These are phyloP conservation scores for Fraxinus pennsylvanica DNA, from an alignment of 257 asterid species.

Conservation along the genomic window DNA sequence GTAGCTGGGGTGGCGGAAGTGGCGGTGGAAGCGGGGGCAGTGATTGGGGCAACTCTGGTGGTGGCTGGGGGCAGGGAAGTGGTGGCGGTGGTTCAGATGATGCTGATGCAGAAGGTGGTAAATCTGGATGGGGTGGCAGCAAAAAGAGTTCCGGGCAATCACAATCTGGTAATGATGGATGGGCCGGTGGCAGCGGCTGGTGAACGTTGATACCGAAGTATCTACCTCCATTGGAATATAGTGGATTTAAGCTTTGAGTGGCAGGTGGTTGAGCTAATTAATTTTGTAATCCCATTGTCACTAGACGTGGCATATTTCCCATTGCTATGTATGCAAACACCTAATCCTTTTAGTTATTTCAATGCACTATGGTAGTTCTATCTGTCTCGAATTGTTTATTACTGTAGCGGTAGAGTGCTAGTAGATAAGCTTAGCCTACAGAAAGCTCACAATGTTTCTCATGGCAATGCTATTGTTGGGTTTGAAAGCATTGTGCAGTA, in stretches of 20 bases:
- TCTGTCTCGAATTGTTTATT: neutral
- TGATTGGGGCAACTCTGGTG: constrained; percentile 8
- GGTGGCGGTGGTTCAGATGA: constrained; percentile 31
- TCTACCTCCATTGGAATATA: neutral
- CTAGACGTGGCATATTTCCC: neutral
- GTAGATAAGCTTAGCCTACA: neutral
- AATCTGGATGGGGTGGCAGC: constrained; percentile 59
- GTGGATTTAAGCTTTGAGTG: neutral
- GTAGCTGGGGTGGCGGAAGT: constrained; percentile 24
- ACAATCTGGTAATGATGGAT: constrained; percentile 2
- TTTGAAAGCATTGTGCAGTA: neutral
- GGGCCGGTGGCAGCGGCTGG: neutral
- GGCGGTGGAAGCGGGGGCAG: neutral
- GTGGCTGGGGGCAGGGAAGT: constrained; percentile 39
- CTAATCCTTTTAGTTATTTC: neutral
- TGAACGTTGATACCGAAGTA: neutral
- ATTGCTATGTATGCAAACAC: constrained; percentile 10
- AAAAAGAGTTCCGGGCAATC: constrained; percentile 35
- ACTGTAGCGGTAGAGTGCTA: neutral
- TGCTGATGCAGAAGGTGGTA: constrained; percentile 29
- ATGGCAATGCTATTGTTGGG: neutral
- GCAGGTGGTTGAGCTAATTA: constrained; percentile 6
- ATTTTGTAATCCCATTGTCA: neutral
- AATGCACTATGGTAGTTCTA: neutral
- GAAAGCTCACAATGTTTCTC: neutral